Percentiles rank a stretch among this genome's conserved stretches.
phyloP scores from a whole-genome alignment of 177 flowering plant species.

The Vitis hybrid region DNA sequence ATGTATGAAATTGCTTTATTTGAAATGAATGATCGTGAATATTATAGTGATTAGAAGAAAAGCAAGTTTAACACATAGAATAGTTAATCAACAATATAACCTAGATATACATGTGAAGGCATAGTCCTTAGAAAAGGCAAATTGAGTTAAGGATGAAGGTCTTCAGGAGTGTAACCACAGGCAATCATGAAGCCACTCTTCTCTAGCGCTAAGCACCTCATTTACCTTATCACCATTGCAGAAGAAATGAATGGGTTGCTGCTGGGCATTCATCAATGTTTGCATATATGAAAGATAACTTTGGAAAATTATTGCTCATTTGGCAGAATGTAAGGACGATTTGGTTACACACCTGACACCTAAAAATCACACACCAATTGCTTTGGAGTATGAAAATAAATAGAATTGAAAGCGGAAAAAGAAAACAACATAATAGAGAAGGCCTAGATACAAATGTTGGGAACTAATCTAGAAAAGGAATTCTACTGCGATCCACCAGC shows the following conservation, averaged over 20 bases:
- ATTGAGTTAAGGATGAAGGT: background rate
- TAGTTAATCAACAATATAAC: too few relatives aligned
- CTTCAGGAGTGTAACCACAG: constrained; percentile 85
- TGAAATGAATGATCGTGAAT: too few relatives aligned
- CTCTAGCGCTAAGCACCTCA: constrained; percentile 95
- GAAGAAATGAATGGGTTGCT: constrained; percentile 81
- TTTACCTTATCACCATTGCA: constrained; percentile 95
- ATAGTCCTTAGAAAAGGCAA: too few relatives aligned
- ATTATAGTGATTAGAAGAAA: too few relatives aligned
- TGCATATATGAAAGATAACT: constrained; percentile 73
- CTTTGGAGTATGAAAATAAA: background rate
- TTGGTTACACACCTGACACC: constrained; percentile 81
- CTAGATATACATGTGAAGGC: too few relatives aligned
- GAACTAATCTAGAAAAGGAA: too few relatives aligned
- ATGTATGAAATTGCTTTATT: too few relatives aligned
- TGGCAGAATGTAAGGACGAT: constrained; percentile 73
- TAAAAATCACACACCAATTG: constrained; percentile 24
- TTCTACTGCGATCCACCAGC: too few relatives aligned
- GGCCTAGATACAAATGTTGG: too few relatives aligned
- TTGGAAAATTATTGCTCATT: constrained; percentile 70
- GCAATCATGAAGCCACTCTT: constrained; percentile 84
- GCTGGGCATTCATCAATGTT: constrained; percentile 92
- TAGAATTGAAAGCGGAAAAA: too few relatives aligned
- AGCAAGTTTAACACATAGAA: too few relatives aligned
- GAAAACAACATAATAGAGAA: too few relatives aligned